Evolutionary conservation across 148 eudicot species (phyloP).

Genomic region (Vaccinium macrocarpon): DNA sequence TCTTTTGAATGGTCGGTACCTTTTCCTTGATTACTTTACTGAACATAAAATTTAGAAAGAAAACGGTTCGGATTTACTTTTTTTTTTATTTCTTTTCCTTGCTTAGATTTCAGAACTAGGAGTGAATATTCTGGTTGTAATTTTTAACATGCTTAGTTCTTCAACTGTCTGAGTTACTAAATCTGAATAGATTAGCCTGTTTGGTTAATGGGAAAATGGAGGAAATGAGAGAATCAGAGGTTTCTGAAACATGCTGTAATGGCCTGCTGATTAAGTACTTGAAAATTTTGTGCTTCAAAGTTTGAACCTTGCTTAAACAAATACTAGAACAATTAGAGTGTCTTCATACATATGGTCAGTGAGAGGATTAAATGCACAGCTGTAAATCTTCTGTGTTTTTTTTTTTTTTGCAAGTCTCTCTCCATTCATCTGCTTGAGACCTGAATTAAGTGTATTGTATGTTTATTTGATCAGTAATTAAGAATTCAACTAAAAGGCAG

Average conservation of each 20-base stretch:
- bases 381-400: not conserved
- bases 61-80: not conserved
- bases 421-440: not conserved
- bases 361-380: not conserved
- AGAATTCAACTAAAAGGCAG: not conserved
- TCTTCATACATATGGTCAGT: too few relatives aligned
- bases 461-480: not conserved
- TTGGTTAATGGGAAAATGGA: not conserved
- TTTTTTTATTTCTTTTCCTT: too few relatives aligned
- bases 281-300: not conserved
- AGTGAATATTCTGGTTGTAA: not conserved
- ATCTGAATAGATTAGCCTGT: conserved; percentile 14
- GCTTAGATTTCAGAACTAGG: not conserved
- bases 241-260: not conserved
- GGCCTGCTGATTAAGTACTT: not conserved
- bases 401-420: not conserved
- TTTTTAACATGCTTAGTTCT: not conserved
- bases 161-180: not conserved
- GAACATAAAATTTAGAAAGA: not conserved
- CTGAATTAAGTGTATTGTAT: not conserved
- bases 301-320: not conserved
- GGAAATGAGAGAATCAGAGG: not conserved
- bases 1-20: too few relatives aligned
- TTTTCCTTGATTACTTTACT: not conserved
- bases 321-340: too few relatives aligned